Evolutionary conservation across 164 flowering plant genomes (phyloP), one percentile per base, ranked within the genome.

Genomic region (Echeveria elegans): DNA sequence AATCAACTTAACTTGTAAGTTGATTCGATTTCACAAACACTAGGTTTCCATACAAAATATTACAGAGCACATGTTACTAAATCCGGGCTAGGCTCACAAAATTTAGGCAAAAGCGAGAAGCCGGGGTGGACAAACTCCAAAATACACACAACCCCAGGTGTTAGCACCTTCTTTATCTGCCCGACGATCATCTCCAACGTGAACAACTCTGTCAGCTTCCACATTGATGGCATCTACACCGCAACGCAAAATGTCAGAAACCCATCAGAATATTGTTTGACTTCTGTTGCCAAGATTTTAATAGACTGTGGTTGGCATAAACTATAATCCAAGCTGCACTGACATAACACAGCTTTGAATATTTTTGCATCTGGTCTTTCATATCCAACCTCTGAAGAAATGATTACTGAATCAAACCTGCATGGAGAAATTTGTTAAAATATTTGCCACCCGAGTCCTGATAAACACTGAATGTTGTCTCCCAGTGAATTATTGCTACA

Each of bases 341-440:
- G 45, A 92, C 96, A 90, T 81, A 89, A 73, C 67, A 96, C 94
- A 72, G 90, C 82, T 78, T 71, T 71, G 68, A 87, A 93, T 72
- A 93, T 90, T 61, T 66, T 70, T 43, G 77, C 70, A 68, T 87
- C 86, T 31, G 98, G 98, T 72, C 90, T 94, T 72, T 94, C 98
- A 75, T 77, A 86, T 70, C 96, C 97, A 74, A 94, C 85, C 71
- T 94, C 98, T 50, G 97, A 88, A 36, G 98, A 93, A 72, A 94
- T 75, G 36, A 89, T 82, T 30, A 90, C 83, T 70, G 96, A 87
- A 83, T 94, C 96, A 82, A 94, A 90, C 83, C 98, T 94, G 66
- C 59, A 56, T 41, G 19, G 6, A 56, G 31, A 56, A 56, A 56
- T 26, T 19, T n/a, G n/a, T n/a, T 50, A 50, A 19, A 21, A 50